Base-by-base conservation (phyloP, 2,329 filamentous ascomycete genomes). In the Trichoderma citrinoviride region DNA sequence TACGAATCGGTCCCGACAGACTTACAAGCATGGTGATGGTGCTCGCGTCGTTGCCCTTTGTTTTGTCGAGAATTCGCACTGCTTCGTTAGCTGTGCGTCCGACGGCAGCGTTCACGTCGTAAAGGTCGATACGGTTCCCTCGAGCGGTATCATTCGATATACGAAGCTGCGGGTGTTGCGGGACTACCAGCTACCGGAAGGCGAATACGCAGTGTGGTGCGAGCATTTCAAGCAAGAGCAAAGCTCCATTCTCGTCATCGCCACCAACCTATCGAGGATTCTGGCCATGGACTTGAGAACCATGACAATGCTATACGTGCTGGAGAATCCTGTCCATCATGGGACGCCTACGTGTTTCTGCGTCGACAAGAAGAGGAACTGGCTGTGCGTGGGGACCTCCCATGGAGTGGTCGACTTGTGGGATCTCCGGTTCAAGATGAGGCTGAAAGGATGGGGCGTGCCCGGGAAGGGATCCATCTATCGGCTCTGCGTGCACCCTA, bases 351-450 rank as follows among this genome's bases (percentile, higher is more conserved):
- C 92, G 0, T 95, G 92, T 70, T 97, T 99, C 77, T 94, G 91
- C 71, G 84, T 97, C 37, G 93, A 97, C 72, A 85, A 87, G 65
- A 91, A 89, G 73, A 89, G 90, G 57, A 93, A 95, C 73, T 99
- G 95, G 95, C 81, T 99, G 3, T 84, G 96, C 1, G 79, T 98
- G 0, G 95, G 93, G 41, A 99, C 96, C 0, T 92, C 92, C 0
- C 93, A 98, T 74, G 95, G 96, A 41, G 89, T 98, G 29, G 81
- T 99, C 7, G 91, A 96, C 73, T 83, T 99, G 1, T 99, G 95
- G 95, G 95, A 99, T 76, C 82, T 99, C 46, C 90, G 95, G n/a
- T 99, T 99, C 82, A 90, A 88, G 69, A 85, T 98, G 71, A 87
- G 92, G 23, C 81, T 98, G 25, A 93, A 91, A 75, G 91, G 89